Base-by-base conservation (phyloP, 108 stramenopile species). In the Fragilariopsis cylindrus region DNA sequence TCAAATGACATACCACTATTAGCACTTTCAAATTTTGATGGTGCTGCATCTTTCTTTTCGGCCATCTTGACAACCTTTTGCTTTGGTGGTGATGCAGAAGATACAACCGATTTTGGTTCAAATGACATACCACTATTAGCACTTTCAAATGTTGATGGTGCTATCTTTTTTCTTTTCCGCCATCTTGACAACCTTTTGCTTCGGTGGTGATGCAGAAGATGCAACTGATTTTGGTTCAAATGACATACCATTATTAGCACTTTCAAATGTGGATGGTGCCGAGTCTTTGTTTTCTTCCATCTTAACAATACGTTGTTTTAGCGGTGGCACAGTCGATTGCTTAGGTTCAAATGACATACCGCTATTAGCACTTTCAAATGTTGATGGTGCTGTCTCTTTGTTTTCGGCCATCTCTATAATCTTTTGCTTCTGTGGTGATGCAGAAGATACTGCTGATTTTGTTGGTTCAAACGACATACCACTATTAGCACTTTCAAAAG, bases 291-390 rank as follows among this genome's bases (percentile, higher is more conserved):
- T 21, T 44, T 63, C 62, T 7, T 8, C 7, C 39, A 40, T 40
- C 45, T 44, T 4, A 0, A 44, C 62, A 11, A 63, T 13, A 45
- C 62, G 9, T 63, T 16, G 43, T 1, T n/a, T n/a, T n/a, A n/a
- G n/a, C n/a, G n/a, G n/a, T n/a, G n/a, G n/a, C n/a, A n/a, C n/a
- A n/a, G n/a, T n/a, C n/a, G n/a, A n/a, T n/a, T n/a, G n/a, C n/a
- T n/a, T 63, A 13, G 62, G 4, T 63, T 63, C 62, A 15, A 43
- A 63, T 8, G 62, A 63, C 62, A 63, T 63, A 3, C 45, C 62
- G 0, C 42, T 45, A 44, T 8, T 15, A 16, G 2, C 16, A 44
- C 62, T 44, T 15, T 63, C 62, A 15, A 63, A 60, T 16, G 58
- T 5, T 30, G 58, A 60, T 60, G 58, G 58, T 9, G 58, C 21